Evolutionary conservation across 225 moss, liverwort and hornwort genomes (phyloP), one percentile per base, ranked within the genome.

Genomic region (Lunularia cruciata): DNA sequence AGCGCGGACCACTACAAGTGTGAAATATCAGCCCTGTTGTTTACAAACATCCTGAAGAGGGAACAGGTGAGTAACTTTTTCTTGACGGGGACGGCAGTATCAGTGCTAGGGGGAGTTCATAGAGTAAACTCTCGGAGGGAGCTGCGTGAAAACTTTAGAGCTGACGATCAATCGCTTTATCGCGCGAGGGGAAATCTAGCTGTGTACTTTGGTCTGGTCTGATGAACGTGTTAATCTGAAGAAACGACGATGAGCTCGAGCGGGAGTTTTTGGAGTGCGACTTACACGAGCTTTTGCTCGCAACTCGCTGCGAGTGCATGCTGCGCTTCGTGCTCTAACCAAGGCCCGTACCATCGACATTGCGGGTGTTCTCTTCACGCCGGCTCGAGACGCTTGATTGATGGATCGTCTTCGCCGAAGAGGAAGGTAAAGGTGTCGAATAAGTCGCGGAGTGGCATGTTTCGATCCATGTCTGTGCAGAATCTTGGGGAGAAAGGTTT

Each of bases 231-330:
- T n/a, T n/a, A n/a, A n/a, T n/a, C n/a, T n/a, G n/a, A n/a, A n/a
- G n/a, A n/a, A n/a, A n/a, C n/a, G n/a, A n/a, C n/a, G n/a, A 67
- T 67, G 67, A 67, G 67, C 51, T 67, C 49, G 49, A 48, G 22
- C 8, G 67, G 67, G n/a, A 52, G 34, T 36, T 23, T 67, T 35
- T 36, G 31, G 67, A 51, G 49, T 43, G 63, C 42, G 20, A 22
- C 33, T 19, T 67, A 67, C 12, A 52, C 11, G 7, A 67, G 49
- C 35, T 23, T 48, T n/a, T 34, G 49, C 51, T 34, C 67, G 33
- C 67, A 67, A 20, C 5, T 67, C 3, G 63, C 63, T 0, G 20
- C 20, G 67, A 67, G 49, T 22, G 49, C 22, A 1, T 67, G 49
- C 31, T 67, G 67, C 31, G 49, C 32, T 23, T 33, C 67, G n/a